Conservation (phyloP, 768 basidiomycete genomes). For the Calvatia gigantea region DNA sequence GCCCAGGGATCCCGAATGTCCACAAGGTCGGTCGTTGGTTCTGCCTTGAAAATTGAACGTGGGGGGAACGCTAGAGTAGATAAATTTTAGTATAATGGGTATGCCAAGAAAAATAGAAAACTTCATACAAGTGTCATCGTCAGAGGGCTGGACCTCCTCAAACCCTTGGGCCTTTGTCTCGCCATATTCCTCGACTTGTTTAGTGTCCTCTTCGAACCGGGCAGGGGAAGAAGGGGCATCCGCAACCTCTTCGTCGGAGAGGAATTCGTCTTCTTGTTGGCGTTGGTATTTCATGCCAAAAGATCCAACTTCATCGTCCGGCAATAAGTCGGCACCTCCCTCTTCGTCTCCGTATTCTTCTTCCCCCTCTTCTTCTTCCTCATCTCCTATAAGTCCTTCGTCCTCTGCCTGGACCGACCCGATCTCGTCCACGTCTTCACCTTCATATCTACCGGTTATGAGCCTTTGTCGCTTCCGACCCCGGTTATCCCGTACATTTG, state of each 20-base stretch:
- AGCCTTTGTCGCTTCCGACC: not conserved
- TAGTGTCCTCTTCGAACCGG: conserved; percentile 8
- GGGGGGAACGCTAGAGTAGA: conserved; percentile 21
- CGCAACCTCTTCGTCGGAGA: conserved; percentile 19
- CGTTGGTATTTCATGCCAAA: not conserved
- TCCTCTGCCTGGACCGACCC: not conserved
- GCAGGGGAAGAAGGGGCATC: conserved; percentile 10
- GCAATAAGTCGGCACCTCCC: conserved; percentile 16
- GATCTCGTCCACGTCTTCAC: conserved; percentile 1
- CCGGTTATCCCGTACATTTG: conserved; percentile 15
- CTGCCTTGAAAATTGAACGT: conserved; percentile 3
- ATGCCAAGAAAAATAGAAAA: not conserved
- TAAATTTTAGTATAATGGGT: conserved; percentile 11
- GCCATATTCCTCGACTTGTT: not conserved
- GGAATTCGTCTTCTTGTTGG: conserved; percentile 19
- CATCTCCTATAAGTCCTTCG: conserved; percentile 16
- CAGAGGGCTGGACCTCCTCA: conserved; percentile 28
- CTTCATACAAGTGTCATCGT: conserved; percentile 28
- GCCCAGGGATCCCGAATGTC: conserved; percentile 34
- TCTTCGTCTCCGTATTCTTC: conserved; percentile 18
- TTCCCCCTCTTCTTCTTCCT: conserved; percentile 21
- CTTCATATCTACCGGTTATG: not conserved
- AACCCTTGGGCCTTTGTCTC: conserved; percentile 13
- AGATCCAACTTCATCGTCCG: conserved; percentile 1
- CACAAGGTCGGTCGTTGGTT: conserved; percentile 10